A percentile compares a stretch with the other conserved stretches of the same genome.
These are phyloP conservation scores for Myotisia sp. DNA, from an alignment of 2,329 filamentous ascomycete species.

Conservation along the genomic window DNA sequence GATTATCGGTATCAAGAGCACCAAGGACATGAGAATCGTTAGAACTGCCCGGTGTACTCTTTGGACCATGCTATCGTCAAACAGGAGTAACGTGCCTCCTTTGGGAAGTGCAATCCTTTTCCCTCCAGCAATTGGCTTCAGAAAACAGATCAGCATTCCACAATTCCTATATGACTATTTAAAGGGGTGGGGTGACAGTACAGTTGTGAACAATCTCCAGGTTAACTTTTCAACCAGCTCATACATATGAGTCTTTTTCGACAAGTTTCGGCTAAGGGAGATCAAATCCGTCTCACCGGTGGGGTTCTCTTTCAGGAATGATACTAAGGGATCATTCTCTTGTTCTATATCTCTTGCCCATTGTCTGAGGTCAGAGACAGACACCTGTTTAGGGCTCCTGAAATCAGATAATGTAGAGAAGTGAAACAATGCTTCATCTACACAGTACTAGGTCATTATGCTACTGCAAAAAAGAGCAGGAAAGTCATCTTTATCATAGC, in stretches of 20 bases:
- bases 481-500: too few relatives aligned
- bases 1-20: not conserved
- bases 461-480: too few relatives aligned
- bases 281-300: not conserved
- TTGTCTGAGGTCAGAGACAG: not conserved
- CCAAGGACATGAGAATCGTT: not conserved
- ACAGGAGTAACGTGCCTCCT: not conserved
- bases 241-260: not conserved
- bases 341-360: not conserved
- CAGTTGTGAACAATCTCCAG: not conserved
- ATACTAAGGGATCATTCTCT: not conserved
- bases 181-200: not conserved
- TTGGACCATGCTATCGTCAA: not conserved
- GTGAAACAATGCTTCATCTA: not conserved
- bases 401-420: not conserved
- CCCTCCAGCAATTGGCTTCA: too few relatives aligned
- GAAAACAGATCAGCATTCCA: too few relatives aligned
- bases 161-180: too few relatives aligned
- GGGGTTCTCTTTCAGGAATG: not conserved
- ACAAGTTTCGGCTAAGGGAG: not conserved
- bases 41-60: not conserved
- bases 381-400: not conserved
- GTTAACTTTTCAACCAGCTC: not conserved
- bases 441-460: too few relatives aligned
- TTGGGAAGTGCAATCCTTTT: too few relatives aligned